phyloP scores from a whole-genome alignment of 1,284 basidiomycete genomes.

The Leucoagaricus sp. region DNA sequence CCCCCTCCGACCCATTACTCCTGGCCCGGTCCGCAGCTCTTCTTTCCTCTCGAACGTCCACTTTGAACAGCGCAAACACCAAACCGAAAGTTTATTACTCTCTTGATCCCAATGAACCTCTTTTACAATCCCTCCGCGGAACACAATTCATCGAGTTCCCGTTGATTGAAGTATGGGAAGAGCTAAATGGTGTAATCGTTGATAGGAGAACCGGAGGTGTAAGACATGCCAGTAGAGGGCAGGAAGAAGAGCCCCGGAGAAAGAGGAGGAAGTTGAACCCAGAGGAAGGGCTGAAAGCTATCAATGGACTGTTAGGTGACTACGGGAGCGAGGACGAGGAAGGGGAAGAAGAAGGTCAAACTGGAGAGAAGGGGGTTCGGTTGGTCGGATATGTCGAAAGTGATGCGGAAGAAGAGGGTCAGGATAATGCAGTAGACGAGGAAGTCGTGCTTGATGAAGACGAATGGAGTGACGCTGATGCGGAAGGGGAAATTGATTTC shows the following conservation, averaged over 20 bases:
- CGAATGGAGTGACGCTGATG: constrained; percentile 13
- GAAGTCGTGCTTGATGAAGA: constrained; percentile 21
- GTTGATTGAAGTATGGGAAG: constrained; percentile 71
- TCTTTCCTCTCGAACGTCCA: constrained; percentile 21
- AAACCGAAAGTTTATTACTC: constrained; percentile 47
- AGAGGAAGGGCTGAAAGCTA: constrained; percentile 52
- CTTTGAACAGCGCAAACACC: background rate
- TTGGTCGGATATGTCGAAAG: constrained; percentile 59
- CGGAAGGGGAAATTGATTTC: constrained; percentile 29
- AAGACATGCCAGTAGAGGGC: constrained; percentile 28
- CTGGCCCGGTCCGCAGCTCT: constrained; percentile 42
- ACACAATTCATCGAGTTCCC: constrained; percentile 82
- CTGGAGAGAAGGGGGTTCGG: constrained; percentile 41
- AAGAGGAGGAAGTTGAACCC: constrained; percentile 58
- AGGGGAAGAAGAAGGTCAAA: constrained; percentile 33
- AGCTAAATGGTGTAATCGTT: constrained; percentile 61
- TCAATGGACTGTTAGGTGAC: constrained; percentile 58
- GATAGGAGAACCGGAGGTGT: constrained; percentile 47
- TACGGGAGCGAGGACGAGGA: constrained; percentile 66
- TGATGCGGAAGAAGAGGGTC: constrained; percentile 43
- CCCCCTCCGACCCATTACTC: constrained; percentile 40
- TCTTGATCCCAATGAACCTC: constrained; percentile 49
- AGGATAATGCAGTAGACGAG: constrained; percentile 43
- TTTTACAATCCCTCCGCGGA: constrained; percentile 52
- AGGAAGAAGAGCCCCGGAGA: constrained; percentile 36